Evolutionary conservation across 768 basidiomycete genomes (phyloP).

Genomic region (Leccinum subgranulosum): DNA sequence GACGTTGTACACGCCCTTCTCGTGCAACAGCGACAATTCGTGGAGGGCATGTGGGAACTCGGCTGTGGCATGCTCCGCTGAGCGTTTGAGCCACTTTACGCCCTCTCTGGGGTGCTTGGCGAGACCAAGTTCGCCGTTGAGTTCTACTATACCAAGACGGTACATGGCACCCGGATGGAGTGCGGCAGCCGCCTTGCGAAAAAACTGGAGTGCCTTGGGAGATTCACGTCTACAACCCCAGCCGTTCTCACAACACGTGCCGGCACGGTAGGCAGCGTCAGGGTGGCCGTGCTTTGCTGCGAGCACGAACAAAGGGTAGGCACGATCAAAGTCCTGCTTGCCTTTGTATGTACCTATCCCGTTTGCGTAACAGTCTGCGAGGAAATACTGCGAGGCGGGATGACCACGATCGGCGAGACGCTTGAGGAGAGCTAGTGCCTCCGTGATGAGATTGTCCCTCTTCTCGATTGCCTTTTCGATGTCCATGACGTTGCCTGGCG

Average conservation of each 20-base stretch:
- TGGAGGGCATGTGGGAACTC: constrained; percentile 97
- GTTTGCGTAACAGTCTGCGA: constrained; percentile 97
- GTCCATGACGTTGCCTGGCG: constrained; percentile 71
- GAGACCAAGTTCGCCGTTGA: constrained; percentile 91
- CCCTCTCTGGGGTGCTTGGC: constrained; percentile 90
- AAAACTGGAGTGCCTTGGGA: constrained; percentile 89
- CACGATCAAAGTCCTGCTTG: constrained; percentile 95
- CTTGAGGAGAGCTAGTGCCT: constrained; percentile 85
- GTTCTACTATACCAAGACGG: constrained; percentile 90
- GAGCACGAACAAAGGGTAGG: constrained; percentile 92
- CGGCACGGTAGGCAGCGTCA: constrained; percentile 92
- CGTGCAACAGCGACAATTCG: constrained; percentile 90
- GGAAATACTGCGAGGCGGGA: constrained; percentile 92
- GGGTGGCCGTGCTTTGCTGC: constrained; percentile 97
- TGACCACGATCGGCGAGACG: constrained; percentile 93
- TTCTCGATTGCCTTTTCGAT: constrained; percentile 80
- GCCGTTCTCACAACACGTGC: constrained; percentile 97
- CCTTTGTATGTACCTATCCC: constrained; percentile 92
- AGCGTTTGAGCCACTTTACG: constrained; percentile 97
- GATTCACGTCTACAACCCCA: constrained; percentile 96
- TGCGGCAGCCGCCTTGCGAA: constrained; percentile 88
- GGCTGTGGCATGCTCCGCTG: constrained; percentile 89
- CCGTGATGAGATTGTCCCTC: constrained; percentile 83
- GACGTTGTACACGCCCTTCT: constrained; percentile 97
- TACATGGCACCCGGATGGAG: constrained; percentile 96